Percentiles rank a stretch among this genome's conserved stretches.
phyloP scores from a whole-genome alignment of 1,284 basidiomycete species.

The Apiotrichum sp. region DNA sequence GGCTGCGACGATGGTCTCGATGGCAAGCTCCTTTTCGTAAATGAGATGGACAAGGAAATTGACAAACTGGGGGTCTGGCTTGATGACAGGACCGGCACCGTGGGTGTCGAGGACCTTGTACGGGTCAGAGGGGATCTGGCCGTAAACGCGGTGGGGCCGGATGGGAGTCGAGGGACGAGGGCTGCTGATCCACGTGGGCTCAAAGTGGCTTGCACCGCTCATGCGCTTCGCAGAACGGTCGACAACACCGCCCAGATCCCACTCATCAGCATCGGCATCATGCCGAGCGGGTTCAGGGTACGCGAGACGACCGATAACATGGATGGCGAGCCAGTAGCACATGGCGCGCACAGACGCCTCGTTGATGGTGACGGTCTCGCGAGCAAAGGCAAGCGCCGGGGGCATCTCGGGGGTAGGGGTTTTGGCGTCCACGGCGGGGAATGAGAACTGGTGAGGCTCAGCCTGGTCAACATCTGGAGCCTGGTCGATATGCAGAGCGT shows the following conservation, averaged over 20 bases:
- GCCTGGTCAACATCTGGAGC: not conserved
- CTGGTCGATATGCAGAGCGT: not conserved
- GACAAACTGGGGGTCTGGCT: conserved; percentile 6
- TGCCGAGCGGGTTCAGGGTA: conserved; percentile 1
- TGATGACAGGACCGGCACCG: conserved; percentile 1
- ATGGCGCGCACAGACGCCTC: not conserved
- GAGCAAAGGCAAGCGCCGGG: not conserved
- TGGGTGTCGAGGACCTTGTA: conserved; percentile 10
- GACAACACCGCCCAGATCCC: not conserved
- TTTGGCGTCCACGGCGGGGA: not conserved
- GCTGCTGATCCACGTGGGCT: not conserved
- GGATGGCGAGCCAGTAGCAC: conserved; percentile 9
- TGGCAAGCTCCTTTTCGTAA: conserved; percentile 2
- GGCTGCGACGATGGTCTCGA: conserved; percentile 12
- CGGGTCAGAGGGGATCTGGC: conserved; percentile 7
- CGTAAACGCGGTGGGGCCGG: not conserved
- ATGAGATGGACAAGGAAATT: conserved; percentile 9
- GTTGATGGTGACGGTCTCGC: not conserved
- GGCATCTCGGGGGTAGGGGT: not conserved
- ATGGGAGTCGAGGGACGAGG: not conserved
- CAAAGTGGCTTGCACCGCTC: not conserved
- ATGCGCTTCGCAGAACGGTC: not conserved
- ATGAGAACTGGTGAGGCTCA: not conserved
- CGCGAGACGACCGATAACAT: conserved; percentile 7
- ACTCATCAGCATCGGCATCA: not conserved